Conservation (phyloP, 2,329 filamentous ascomycete species). For the Alternaria atra region DNA sequence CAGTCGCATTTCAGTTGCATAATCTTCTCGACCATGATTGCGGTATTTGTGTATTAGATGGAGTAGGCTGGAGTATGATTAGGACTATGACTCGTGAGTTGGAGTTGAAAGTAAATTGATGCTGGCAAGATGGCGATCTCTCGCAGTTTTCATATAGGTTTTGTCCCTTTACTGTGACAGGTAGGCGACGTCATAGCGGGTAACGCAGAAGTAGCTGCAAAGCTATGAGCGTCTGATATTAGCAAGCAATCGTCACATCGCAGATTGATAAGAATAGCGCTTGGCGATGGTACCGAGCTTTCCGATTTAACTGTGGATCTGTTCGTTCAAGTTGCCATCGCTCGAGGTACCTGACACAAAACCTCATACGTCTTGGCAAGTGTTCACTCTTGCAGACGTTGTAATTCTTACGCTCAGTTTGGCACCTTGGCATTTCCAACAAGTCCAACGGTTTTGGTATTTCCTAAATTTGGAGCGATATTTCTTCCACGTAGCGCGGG, state of each 20-base stretch:
- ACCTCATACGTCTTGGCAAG: neutral
- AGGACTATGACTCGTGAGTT: neutral
- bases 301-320: constrained; percentile 4
- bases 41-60: neutral
- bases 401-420: neutral
- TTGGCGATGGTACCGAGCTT: constrained; percentile 10
- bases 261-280: constrained; percentile 1
- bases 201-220: constrained; percentile 19
- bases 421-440: neutral
- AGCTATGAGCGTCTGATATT: constrained; percentile 15
- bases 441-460: neutral
- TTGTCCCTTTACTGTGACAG: constrained; percentile 33
- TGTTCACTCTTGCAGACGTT: neutral
- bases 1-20: constrained; percentile 64
- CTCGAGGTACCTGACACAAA: neutral
- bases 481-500: neutral
- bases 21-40: constrained; percentile 60
- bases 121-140: constrained; percentile 6
- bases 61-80: neutral
- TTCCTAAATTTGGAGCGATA: neutral
- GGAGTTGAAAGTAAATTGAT: neutral
- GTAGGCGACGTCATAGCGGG: constrained; percentile 44
- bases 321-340: neutral
- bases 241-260: constrained; percentile 20
- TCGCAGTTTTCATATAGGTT: constrained; percentile 9